Evolutionary conservation across 441 rosid species (phyloP), one percentile per base, ranked within the genome.

Genomic region (Gossypium lobatum): DNA sequence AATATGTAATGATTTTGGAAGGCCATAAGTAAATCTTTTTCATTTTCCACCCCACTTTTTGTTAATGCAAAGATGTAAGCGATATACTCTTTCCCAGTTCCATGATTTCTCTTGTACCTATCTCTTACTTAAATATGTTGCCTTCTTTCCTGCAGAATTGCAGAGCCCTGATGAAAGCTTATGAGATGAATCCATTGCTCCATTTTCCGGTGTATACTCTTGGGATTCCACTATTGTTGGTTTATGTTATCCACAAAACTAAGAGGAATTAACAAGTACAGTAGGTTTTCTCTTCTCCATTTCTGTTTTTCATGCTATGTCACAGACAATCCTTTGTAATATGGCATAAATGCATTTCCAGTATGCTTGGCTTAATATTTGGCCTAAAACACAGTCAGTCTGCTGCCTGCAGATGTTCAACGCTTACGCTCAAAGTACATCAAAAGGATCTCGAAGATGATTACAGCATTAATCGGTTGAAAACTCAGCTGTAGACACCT

Each of bases 171-270:
- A 80, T 83, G 79, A 88, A 86, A 83, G 98, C 97, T 34, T 95
- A 88, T 62, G 97, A 92, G 85, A 92, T 95, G 97, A 95, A 92
- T 57, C 91, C 86, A 0, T 58, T 91, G 60, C 48, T 88, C 73
- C 91, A 93, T 83, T 95, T 90, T 81, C 97, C 92, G 2, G 91
- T 77, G 42, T 93, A 92, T 76, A 58, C 93, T 84, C 67, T 92
- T 65, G 83, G 75, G 13, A 77, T 91, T 76, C 97, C 98, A 21
- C 57, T 87, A 25, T 75, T 88, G 79, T 72, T 92, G 82, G 83
- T 70, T 37, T 89, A 81, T 61, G 82, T 85, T 5, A 77, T 82
- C 61, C 83, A 77, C 78, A 81, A 79, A 85, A 89, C 95, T 21
- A 81, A 81, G 73, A 76, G 79, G 72, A 82, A 80, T 69, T 75